These are phyloP conservation scores for Hypsizygus marmoreus DNA, from an alignment of 768 basidiomycete species.

Conservation along the genomic window DNA sequence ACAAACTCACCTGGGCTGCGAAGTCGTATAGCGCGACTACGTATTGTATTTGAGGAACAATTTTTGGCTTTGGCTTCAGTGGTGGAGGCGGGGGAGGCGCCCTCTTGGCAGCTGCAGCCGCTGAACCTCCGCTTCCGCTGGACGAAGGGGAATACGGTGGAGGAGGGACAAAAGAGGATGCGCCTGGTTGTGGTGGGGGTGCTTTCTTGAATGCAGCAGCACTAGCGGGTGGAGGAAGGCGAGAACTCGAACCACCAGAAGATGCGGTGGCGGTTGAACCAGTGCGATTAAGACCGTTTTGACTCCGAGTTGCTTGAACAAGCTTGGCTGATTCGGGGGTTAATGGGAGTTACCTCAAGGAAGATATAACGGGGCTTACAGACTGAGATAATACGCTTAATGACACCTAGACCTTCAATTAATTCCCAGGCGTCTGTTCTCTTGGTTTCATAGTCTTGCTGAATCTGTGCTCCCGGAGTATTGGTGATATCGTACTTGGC, in stretches of 20 bases:
- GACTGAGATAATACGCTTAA: constrained; percentile 82
- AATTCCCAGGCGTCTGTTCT: constrained; percentile 81
- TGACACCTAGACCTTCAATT: constrained; percentile 80
- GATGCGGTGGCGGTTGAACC: constrained; percentile 37
- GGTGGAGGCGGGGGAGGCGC: constrained; percentile 93
- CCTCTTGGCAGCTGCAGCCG: constrained; percentile 58
- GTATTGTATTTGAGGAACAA: constrained; percentile 62
- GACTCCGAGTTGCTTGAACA: constrained; percentile 54
- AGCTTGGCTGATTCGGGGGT: constrained; percentile 53
- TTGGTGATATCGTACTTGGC: constrained; percentile 76
- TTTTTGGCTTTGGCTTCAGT: constrained; percentile 84
- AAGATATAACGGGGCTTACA: constrained; percentile 51
- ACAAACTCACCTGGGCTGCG: constrained; percentile 68
- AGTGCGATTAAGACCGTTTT: constrained; percentile 34
- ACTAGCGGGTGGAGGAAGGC: constrained; percentile 42
- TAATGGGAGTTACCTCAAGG: neutral
- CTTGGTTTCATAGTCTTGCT: constrained; percentile 73
- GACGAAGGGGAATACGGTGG: constrained; percentile 46
- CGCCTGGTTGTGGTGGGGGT: constrained; percentile 55
- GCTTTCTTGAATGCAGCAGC: constrained; percentile 45
- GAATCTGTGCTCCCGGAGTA: constrained; percentile 68
- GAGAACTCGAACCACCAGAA: constrained; percentile 39
- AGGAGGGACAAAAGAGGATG: constrained; percentile 38
- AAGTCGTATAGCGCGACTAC: constrained; percentile 97
- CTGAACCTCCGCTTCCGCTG: constrained; percentile 22